Conservation (phyloP, 202 grass and related monocot species). For the Digitaria exilis region DNA sequence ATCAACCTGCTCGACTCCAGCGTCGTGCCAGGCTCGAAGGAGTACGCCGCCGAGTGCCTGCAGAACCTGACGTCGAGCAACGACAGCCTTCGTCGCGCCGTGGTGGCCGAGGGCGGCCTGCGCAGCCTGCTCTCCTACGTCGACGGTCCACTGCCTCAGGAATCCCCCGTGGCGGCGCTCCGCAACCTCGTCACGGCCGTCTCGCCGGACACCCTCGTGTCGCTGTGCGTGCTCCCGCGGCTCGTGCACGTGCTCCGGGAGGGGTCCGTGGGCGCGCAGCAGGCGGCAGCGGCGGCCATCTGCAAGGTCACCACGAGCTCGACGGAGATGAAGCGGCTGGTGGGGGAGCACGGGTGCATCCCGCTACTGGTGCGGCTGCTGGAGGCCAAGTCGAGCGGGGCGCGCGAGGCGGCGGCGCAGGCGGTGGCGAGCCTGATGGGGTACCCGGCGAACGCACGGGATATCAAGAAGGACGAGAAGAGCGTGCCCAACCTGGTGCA, state of each 20-base stretch:
- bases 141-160: constrained; percentile 80
- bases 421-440: constrained; percentile 80
- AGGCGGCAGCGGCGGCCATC: constrained; percentile 62
- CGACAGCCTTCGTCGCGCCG: constrained; percentile 64
- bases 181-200: constrained; percentile 71
- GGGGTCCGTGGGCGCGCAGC: constrained; percentile 82
- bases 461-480: constrained; percentile 93
- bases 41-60: constrained; percentile 93
- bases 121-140: constrained; percentile 78
- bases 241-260: constrained; percentile 79
- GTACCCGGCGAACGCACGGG: constrained; percentile 57
- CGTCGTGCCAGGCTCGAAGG: constrained; percentile 72
- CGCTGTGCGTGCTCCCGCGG: constrained; percentile 71
- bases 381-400: constrained; percentile 73
- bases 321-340: constrained; percentile 74
- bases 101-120: constrained; percentile 72
- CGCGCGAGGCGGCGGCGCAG: constrained; percentile 82
- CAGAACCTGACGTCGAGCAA: constrained; percentile 80
- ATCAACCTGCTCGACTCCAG: constrained; percentile 76
- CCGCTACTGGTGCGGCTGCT: constrained; percentile 75
- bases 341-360: constrained; percentile 79
- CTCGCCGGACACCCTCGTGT: constrained; percentile 60
- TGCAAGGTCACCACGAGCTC: constrained; percentile 69
- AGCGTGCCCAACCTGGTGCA: constrained; percentile 95
- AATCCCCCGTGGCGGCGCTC: constrained; percentile 66